phyloP scores from a whole-genome alignment of 768 basidiomycete species.

The Boletus rubroflammeus region DNA sequence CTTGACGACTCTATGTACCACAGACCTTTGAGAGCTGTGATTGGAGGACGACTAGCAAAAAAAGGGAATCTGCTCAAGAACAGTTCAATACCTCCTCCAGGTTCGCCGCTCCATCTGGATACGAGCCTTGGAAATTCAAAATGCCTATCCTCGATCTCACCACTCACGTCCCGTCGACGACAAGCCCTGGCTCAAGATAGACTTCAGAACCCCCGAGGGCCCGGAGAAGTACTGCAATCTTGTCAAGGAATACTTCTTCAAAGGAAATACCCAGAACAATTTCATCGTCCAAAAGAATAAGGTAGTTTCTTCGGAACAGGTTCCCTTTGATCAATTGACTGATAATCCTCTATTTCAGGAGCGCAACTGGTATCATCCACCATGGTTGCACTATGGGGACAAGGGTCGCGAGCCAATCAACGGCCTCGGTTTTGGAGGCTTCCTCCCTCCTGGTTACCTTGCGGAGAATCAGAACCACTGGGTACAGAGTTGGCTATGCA shows the following conservation, averaged over 20 bases:
- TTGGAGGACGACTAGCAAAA: no score
- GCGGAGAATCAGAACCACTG: not conserved
- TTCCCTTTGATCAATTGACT: not conserved
- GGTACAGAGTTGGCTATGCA: not conserved
- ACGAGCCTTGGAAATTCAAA: not conserved
- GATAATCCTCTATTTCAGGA: not conserved
- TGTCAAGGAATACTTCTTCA: not conserved
- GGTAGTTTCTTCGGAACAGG: not conserved
- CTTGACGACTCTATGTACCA: no score
- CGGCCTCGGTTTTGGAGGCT: not conserved
- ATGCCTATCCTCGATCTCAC: not conserved
- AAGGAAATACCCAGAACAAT: not conserved
- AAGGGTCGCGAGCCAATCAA: constrained; percentile 3
- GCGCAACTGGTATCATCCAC: not conserved
- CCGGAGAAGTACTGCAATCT: not conserved
- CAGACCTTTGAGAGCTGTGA: no score
- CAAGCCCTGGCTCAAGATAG: not conserved
- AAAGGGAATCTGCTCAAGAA: not conserved
- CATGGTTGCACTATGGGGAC: not conserved
- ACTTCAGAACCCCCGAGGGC: not conserved
- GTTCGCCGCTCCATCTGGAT: not conserved
- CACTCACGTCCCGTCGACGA: no score
- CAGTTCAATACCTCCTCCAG: not conserved
- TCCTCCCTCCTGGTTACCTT: not conserved
- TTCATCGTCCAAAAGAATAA: not conserved